phyloP scores from a whole-genome alignment of 345 rosid genomes.

The Nephelium lappaceum region DNA sequence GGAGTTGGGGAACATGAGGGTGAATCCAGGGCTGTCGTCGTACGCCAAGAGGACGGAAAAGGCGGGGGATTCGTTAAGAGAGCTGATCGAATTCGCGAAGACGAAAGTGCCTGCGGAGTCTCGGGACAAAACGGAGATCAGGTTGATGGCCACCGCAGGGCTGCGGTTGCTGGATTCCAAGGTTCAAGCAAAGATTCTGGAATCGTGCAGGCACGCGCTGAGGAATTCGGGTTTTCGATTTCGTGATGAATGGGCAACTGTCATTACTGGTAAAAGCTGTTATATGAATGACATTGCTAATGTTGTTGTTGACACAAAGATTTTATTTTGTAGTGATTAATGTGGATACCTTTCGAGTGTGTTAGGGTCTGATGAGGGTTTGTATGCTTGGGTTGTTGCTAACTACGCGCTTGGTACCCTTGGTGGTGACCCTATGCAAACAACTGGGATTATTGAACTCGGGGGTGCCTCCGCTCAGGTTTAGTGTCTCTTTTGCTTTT shows the following conservation, averaged over 20 bases:
- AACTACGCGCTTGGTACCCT: constrained; percentile 79
- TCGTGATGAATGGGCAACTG: constrained; percentile 73
- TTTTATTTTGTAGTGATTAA: not conserved
- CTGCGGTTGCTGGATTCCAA: constrained; percentile 64
- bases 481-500: constrained; percentile 14
- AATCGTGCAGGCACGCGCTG: constrained; percentile 53
- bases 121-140: constrained; percentile 73
- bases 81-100: constrained; percentile 69
- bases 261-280: constrained; percentile 62
- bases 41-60: constrained; percentile 55
- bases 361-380: constrained; percentile 94
- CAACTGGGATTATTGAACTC: constrained; percentile 93
- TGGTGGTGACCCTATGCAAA: constrained; percentile 72
- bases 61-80: constrained; percentile 57
- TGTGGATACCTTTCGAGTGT: constrained; percentile 6
- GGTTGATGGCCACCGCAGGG: constrained; percentile 97
- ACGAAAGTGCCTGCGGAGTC: constrained; percentile 49
- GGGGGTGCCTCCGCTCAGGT: constrained; percentile 99
- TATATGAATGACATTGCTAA: not conserved
- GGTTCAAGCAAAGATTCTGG: constrained; percentile 60
- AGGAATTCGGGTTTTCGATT: constrained; percentile 70
- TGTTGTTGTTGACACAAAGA: not conserved
- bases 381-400: constrained; percentile 94
- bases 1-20: constrained; percentile 57
- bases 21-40: constrained; percentile 84